Evolutionary conservation across 495 filamentous ascomycete genomes (phyloP).

Genomic region (Letharia lupina): DNA sequence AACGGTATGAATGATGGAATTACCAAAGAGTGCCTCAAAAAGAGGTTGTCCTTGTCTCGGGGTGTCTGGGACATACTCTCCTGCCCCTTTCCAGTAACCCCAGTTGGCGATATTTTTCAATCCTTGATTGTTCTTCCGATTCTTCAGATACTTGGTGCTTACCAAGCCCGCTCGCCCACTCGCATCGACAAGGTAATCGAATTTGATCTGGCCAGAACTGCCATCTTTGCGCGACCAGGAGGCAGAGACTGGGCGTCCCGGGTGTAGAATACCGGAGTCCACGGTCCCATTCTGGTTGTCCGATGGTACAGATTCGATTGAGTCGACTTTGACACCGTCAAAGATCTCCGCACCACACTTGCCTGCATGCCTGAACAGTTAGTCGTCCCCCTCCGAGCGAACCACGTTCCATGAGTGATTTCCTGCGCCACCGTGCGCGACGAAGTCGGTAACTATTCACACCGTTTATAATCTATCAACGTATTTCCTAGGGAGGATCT

Average conservation of each 20-base stretch:
- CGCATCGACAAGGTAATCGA: slow-evolving; percentile 36
- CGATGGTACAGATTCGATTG: slow-evolving; percentile 30
- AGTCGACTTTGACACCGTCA: slow-evolving; percentile 37
- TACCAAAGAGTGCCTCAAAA: slow-evolving; percentile 35
- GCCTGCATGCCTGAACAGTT: slow-evolving; percentile 44
- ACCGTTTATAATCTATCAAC: not conserved
- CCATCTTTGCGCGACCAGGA: slow-evolving; percentile 38
- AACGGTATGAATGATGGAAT: not conserved
- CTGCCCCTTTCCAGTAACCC: slow-evolving; percentile 34
- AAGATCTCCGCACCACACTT: slow-evolving; percentile 40
- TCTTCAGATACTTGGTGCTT: slow-evolving; percentile 36
- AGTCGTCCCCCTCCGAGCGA: slow-evolving; percentile 44
- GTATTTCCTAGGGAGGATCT: not conserved
- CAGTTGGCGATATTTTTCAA: slow-evolving; percentile 36
- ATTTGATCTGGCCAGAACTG: slow-evolving; percentile 30
- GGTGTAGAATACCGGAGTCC: slow-evolving; percentile 22
- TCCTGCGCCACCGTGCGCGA: slow-evolving; percentile 36
- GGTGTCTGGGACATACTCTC: slow-evolving; percentile 25
- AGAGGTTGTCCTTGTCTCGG: slow-evolving; percentile 26
- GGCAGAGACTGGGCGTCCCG: slow-evolving; percentile 41
- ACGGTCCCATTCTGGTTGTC: not conserved
- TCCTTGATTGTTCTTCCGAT: slow-evolving; percentile 31
- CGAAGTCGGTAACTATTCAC: slow-evolving; percentile 41
- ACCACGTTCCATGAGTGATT: slow-evolving; percentile 45
- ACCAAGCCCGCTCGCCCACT: slow-evolving; percentile 33